Conservation (phyloP, 345 rosid genomes). For the Moricandia moricandioides region DNA sequence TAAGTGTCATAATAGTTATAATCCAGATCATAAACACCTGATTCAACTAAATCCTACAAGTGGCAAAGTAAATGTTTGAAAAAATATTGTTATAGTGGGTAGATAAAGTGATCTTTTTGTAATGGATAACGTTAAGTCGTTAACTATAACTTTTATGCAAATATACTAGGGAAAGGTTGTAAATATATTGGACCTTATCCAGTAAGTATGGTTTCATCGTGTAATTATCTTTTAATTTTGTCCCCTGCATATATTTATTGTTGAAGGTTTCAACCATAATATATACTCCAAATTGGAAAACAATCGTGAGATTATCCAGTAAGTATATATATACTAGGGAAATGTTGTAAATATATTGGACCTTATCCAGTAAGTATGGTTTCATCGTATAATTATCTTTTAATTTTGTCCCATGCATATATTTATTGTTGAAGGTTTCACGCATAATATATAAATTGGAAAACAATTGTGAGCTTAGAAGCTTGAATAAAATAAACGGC, state of each 20-base stretch:
- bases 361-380: constrained; percentile 2
- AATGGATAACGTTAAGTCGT: constrained; percentile 12
- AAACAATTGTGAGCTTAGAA: not conserved
- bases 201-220: not conserved
- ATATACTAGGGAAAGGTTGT: not conserved
- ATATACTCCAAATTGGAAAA: not conserved
- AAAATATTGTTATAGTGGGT: not conserved
- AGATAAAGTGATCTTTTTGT: not conserved
- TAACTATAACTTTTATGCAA: not conserved
- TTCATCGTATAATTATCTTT: not conserved
- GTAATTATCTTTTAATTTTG: not conserved
- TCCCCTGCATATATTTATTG: not conserved
- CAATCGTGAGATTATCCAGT: not conserved
- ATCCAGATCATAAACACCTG: not conserved
- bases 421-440: not conserved
- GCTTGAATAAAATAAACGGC: not conserved
- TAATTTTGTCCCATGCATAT: not conserved
- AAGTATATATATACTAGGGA: not conserved
- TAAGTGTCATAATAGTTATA: not conserved
- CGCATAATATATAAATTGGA: not conserved
- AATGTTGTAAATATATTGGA: not conserved
- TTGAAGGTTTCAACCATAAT: not conserved
- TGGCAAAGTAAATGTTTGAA: not conserved
- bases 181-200: not conserved
- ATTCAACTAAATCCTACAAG: not conserved